A percentile compares a stretch with the other conserved stretches of the same genome.
phyloP scores from a whole-genome alignment of 2,329 filamentous ascomycete species.

The Blastomyces percursus region DNA sequence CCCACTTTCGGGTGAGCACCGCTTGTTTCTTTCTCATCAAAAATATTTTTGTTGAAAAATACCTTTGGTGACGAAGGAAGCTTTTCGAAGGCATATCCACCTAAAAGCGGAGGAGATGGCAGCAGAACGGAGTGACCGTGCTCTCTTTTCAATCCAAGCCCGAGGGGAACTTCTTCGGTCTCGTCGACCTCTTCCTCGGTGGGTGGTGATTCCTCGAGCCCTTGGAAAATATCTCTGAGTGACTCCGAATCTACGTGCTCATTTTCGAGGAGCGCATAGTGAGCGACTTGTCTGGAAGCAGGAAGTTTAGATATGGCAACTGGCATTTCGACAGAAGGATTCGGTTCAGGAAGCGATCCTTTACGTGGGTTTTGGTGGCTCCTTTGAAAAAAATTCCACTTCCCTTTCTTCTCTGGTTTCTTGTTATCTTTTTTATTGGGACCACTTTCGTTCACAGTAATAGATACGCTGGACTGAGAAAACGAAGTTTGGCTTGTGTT shows the following conservation, averaged over 20 bases:
- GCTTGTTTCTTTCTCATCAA: slow-evolving; percentile 13
- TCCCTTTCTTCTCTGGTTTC: slow-evolving; percentile 30
- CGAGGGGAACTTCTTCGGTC: slow-evolving; percentile 16
- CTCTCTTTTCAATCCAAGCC: slow-evolving; percentile 24
- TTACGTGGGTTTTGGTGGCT: slow-evolving; percentile 22
- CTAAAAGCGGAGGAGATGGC: slow-evolving; percentile 33
- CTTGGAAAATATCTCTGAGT: slow-evolving; percentile 30
- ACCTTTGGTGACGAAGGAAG: slow-evolving; percentile 25
- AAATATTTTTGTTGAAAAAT: slow-evolving; percentile 24
- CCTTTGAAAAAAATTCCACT: slow-evolving; percentile 52
- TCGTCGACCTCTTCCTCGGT: slow-evolving; percentile 22
- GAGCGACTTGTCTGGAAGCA: slow-evolving; percentile 40
- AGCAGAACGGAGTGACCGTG: slow-evolving; percentile 31
- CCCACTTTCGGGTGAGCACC: slow-evolving; percentile 11
- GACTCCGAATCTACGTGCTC: slow-evolving; percentile 29
- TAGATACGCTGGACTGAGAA: slow-evolving; percentile 9
- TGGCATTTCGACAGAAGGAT: slow-evolving; percentile 25
- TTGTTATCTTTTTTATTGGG: slow-evolving; percentile 14
- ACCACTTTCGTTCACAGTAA: slow-evolving; percentile 13
- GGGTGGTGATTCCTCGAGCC: slow-evolving; percentile 31
- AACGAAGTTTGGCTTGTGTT: slow-evolving; percentile 11
- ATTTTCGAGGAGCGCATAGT: slow-evolving; percentile 48
- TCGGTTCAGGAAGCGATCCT: slow-evolving; percentile 32
- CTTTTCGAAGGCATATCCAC: slow-evolving; percentile 21
- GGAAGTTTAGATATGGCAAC: slow-evolving; percentile 28